phyloP scores from a whole-genome alignment of 2,329 filamentous ascomycete species.

The Colletotrichum tamarilloi region DNA sequence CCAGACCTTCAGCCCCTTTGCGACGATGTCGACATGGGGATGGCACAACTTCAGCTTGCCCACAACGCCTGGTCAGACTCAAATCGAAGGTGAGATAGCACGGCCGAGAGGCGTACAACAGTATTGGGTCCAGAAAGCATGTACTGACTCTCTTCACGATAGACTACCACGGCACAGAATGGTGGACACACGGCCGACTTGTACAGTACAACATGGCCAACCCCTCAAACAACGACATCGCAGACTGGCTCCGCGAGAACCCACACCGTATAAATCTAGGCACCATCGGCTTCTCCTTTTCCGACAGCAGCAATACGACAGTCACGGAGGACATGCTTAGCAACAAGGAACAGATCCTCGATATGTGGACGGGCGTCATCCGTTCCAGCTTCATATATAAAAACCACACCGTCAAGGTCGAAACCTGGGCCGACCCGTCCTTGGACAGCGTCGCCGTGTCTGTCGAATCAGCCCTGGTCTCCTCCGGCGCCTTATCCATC shows the following conservation, averaged over 20 bases:
- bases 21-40: constrained; percentile 59
- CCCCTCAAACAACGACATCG: constrained; percentile 52
- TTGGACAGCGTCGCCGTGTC: constrained; percentile 58
- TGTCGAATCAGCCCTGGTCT: constrained; percentile 54
- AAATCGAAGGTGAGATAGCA: constrained; percentile 14
- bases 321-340: constrained; percentile 51
- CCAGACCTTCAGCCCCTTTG: constrained; percentile 58
- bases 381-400: constrained; percentile 56
- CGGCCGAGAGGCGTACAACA: not conserved
- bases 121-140: not conserved
- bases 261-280: constrained; percentile 63
- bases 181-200: constrained; percentile 55
- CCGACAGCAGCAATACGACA: constrained; percentile 38
- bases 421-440: constrained; percentile 57
- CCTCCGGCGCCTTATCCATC: constrained; percentile 51
- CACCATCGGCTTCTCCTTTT: constrained; percentile 59
- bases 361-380: constrained; percentile 60
- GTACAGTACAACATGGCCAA: constrained; percentile 56
- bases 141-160: not conserved
- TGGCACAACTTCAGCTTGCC: constrained; percentile 62
- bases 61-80: constrained; percentile 48
- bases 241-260: constrained; percentile 57
- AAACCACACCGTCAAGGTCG: constrained; percentile 50
- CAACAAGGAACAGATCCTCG: constrained; percentile 54
- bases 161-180: constrained; percentile 54